A percentile compares a stretch with the other conserved stretches of the same genome.
Evolutionary conservation across 768 basidiomycete species (phyloP).

Genomic region (Podaxis pistillaris): DNA sequence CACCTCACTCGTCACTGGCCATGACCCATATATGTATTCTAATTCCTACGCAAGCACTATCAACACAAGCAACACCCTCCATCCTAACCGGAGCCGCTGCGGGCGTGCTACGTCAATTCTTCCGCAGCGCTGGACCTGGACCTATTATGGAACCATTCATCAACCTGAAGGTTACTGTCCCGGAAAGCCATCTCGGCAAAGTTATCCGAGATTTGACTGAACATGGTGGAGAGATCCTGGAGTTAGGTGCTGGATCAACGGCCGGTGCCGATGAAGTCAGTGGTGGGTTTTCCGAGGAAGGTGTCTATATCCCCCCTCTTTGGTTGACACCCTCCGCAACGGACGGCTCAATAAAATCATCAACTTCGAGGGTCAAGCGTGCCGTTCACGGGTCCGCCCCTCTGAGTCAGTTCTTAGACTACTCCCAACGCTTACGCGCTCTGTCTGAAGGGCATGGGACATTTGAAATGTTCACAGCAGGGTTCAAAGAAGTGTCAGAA

Average conservation of each 20-base stretch:
- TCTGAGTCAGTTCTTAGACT: slow-evolving; percentile 80
- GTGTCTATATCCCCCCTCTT: slow-evolving; percentile 72
- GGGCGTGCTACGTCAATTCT: slow-evolving; percentile 56
- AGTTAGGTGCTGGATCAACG: slow-evolving; percentile 51
- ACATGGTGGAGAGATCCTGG: slow-evolving; percentile 74
- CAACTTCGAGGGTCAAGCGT: slow-evolving; percentile 43
- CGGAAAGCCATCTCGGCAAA: slow-evolving; percentile 68
- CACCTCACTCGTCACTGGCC: slow-evolving; percentile 74
- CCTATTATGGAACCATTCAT: slow-evolving; percentile 80
- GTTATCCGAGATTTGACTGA: slow-evolving; percentile 85
- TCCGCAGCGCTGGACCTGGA: slow-evolving; percentile 66
- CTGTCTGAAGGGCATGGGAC: slow-evolving; percentile 79
- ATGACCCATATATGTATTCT: slow-evolving; percentile 63
- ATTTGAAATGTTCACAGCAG: slow-evolving; percentile 79
- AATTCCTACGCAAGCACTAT: slow-evolving; percentile 46
- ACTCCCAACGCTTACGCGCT: slow-evolving; percentile 73
- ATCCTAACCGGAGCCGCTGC: slow-evolving; percentile 66
- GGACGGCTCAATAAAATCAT: background rate
- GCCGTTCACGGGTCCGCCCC: slow-evolving; percentile 73
- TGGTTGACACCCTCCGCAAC: slow-evolving; percentile 68
- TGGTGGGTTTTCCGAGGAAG: slow-evolving; percentile 55
- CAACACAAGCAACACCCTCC: slow-evolving; percentile 38
- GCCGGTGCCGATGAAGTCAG: slow-evolving; percentile 33
- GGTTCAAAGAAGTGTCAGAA: slow-evolving; percentile 67
- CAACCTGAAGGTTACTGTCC: slow-evolving; percentile 62